A percentile compares a stretch with the other conserved stretches of the same genome.
Conservation (phyloP, 352 stramenopile species). For the Phytopythium chamaehyphon region DNA sequence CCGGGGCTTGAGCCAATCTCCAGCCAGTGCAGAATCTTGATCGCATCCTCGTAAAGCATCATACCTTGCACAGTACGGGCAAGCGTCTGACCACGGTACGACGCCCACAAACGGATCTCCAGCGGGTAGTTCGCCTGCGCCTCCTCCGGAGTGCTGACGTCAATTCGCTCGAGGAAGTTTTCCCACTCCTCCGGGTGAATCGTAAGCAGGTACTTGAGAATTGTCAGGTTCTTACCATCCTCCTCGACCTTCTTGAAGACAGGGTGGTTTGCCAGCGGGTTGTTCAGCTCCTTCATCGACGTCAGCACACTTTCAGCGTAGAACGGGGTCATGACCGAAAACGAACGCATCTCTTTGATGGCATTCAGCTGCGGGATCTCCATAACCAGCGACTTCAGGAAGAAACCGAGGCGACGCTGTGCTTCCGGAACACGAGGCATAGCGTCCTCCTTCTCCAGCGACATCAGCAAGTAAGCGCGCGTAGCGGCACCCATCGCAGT, state of each 20-base stretch:
- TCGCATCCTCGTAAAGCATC: constrained; percentile 81
- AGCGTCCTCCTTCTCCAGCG: constrained; percentile 57
- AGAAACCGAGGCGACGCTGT: constrained; percentile 73
- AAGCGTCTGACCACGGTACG: constrained; percentile 71
- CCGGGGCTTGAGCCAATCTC: constrained; percentile 68
- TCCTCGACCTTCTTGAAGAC: constrained; percentile 75
- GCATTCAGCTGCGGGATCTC: constrained; percentile 66
- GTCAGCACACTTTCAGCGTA: constrained; percentile 73
- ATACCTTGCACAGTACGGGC: constrained; percentile 75
- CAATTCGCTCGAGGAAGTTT: constrained; percentile 75
- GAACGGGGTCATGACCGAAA: constrained; percentile 77
- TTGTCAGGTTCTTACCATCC: constrained; percentile 74
- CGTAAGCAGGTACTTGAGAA: constrained; percentile 77
- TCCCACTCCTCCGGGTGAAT: constrained; percentile 78
- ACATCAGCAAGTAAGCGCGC: constrained; percentile 66
- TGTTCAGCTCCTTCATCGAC: constrained; percentile 59
- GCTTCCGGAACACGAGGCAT: constrained; percentile 71
- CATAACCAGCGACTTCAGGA: constrained; percentile 80
- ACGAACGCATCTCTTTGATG: constrained; percentile 81
- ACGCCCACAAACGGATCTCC: constrained; percentile 75
- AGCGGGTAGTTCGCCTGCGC: constrained; percentile 56
- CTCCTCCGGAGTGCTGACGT: constrained; percentile 59
- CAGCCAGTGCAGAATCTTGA: constrained; percentile 81
- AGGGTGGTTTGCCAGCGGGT: constrained; percentile 64
- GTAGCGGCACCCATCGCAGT: constrained; percentile 75